Evolutionary conservation across 2,329 filamentous ascomycete genomes (phyloP), one percentile per base, ranked within the genome.

Genomic region (Passalora sequoiae): DNA sequence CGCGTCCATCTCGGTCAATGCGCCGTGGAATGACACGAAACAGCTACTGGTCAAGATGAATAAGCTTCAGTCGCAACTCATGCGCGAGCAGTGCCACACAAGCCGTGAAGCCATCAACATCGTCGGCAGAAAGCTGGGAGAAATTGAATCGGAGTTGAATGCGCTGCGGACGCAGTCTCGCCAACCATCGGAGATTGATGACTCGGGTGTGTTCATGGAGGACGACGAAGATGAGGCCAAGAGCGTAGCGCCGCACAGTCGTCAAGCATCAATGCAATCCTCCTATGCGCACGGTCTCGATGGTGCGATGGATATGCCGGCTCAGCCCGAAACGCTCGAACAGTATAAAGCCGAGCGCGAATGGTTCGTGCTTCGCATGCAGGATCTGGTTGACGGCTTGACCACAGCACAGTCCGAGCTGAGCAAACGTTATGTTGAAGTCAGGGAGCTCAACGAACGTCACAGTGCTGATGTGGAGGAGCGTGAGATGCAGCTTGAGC

Each of bases 31-130:
- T 22, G 53, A 62, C 31, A 58, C 57, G 10, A 60, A 60, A 43
- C 55, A 60, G 33, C 46, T 69, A 28, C 53, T 69, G n/a, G 54
- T 63, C 40, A 61, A 64, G 12, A 54, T 69, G 37, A 59, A 60
- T 45, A 60, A 57, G 32, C 55, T 69, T 35, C 64, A 64, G 43
- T 57, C 59, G 38, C 57, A 60, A 25, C 52, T 69, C 17, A 56
- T 65, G 48, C 60, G 60, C 43, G 52, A 55, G 15, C 53, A 57
- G 3, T 55, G 51, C 6, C 50, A 51, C 4, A 36, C 33, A 15
- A 51, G 51, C 20, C 36, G 46, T 21, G 44, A 56, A 16, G 49
- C 50, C 4, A 42, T 60, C 39, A 47, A 53, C 21, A 44, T 61
- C 27, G 56, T 61, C 10, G 55, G 46, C 6, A 44, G 50, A 12